These are phyloP conservation scores for Parastagonospora nodorum DNA, from an alignment of 2,329 filamentous ascomycete species.

Conservation along the genomic window DNA sequence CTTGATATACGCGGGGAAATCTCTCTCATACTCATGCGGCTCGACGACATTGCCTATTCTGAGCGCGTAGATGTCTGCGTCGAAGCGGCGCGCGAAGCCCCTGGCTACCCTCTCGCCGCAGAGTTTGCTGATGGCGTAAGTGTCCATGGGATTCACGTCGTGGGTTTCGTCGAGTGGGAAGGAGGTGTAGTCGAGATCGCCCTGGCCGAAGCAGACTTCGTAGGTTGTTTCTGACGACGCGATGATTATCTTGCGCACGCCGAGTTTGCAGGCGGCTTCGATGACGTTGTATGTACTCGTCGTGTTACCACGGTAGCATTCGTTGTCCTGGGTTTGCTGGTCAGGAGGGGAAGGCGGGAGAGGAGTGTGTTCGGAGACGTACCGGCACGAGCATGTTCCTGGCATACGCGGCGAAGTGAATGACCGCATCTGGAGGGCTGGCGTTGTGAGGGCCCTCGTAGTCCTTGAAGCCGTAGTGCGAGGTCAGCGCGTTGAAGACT, in stretches of 20 bases:
- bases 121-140: constrained; percentile 65
- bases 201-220: constrained; percentile 66
- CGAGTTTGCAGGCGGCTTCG: constrained; percentile 66
- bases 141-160: constrained; percentile 65
- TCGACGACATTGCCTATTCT: constrained; percentile 67
- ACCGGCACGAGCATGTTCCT: constrained; percentile 63
- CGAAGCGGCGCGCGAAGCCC: constrained; percentile 61
- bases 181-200: constrained; percentile 59
- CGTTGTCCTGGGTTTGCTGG: constrained; percentile 60
- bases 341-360: too few relatives aligned
- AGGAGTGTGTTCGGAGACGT: too few relatives aligned
- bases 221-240: constrained; percentile 65
- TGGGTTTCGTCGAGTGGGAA: constrained; percentile 66
- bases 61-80: constrained; percentile 63
- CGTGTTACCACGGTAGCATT: constrained; percentile 63
- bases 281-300: constrained; percentile 65
- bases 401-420: constrained; percentile 65
- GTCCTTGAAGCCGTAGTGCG: constrained; percentile 60
- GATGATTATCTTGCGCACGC: constrained; percentile 66
- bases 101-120: constrained; percentile 63
- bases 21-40: constrained; percentile 62
- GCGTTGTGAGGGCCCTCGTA: constrained; percentile 53
- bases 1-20: constrained; percentile 59
- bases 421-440: constrained; percentile 62
- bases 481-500: constrained; percentile 60